phyloP scores from a whole-genome alignment of 2,329 filamentous ascomycete species.

The Lasiodiplodia hormozganensis region DNA sequence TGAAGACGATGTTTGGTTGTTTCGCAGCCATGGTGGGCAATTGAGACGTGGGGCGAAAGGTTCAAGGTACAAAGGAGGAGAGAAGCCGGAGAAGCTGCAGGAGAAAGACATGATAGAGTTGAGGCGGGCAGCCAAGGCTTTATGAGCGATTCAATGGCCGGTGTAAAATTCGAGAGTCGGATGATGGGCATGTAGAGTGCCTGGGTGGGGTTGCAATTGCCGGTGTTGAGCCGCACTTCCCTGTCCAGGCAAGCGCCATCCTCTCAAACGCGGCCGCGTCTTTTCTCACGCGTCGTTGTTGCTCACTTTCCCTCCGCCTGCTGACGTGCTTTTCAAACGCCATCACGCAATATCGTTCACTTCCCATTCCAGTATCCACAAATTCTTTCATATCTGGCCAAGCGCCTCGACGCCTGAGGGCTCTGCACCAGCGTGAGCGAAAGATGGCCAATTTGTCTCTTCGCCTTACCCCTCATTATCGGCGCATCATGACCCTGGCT shows the following conservation, averaged over 20 bases:
- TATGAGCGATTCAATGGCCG: not conserved
- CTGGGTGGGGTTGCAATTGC: not conserved
- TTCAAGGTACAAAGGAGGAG: not conserved
- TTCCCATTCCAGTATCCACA: conserved; percentile 2
- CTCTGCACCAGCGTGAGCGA: not conserved
- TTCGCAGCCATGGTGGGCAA: not conserved
- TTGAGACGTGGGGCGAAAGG: not conserved
- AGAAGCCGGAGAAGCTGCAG: not conserved
- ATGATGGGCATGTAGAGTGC: not conserved
- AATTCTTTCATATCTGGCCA: not conserved
- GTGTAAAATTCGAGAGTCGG: not conserved
- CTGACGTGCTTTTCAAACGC: conserved; percentile 14
- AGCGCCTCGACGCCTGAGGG: not conserved
- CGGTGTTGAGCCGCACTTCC: not conserved
- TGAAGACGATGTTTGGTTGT: conserved; percentile 56
- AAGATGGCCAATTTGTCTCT: not conserved
- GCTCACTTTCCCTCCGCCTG: not conserved
- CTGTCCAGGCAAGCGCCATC: not conserved
- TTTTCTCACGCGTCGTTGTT: not conserved
- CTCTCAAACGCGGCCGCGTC: not conserved
- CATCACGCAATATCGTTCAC: conserved; percentile 19
- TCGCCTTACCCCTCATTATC: not conserved
- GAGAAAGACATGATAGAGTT: not conserved
- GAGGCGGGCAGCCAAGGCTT: not conserved
- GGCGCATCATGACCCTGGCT: not conserved